Evolutionary conservation across 2,329 filamentous ascomycete species (phyloP).

Genomic region (Phialophora expanda): DNA sequence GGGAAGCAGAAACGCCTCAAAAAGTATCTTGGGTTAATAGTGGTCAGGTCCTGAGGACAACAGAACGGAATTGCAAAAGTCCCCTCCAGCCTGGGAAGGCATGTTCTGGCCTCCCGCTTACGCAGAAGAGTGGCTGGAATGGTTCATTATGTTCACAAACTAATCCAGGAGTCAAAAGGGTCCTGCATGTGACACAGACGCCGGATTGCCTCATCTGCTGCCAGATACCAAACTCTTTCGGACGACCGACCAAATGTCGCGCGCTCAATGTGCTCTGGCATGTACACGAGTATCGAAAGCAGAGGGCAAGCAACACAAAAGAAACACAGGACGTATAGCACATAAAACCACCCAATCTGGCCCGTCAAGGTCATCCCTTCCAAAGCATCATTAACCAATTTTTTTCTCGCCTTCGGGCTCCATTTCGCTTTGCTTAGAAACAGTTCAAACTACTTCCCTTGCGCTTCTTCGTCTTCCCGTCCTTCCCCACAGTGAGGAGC

Average conservation of each 20-base stretch:
- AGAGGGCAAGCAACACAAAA: not conserved
- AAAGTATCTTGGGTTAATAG: too few relatives aligned
- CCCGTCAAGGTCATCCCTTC: conserved; percentile 11
- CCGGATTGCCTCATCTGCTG: not conserved
- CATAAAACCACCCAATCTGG: conserved; percentile 7
- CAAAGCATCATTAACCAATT: conserved; percentile 13
- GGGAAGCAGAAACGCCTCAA: too few relatives aligned
- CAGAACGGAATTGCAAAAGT: too few relatives aligned
- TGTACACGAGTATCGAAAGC: not conserved
- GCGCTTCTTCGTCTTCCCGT: conserved; percentile 79
- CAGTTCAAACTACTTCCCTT: conserved; percentile 93
- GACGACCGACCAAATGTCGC: not conserved
- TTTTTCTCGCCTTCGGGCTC: not conserved
- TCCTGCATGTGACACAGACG: not conserved
- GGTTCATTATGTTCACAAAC: not conserved
- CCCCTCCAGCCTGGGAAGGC: too few relatives aligned
- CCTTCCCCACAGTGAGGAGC: conserved; percentile 65
- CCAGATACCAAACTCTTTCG: not conserved
- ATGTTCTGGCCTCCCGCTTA: too few relatives aligned
- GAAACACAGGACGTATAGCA: conserved; percentile 4
- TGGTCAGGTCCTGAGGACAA: too few relatives aligned
- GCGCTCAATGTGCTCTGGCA: conserved; percentile 1
- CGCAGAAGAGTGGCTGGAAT: not conserved
- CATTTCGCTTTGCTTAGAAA: conserved; percentile 67
- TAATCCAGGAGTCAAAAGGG: not conserved